Percentiles rank a stretch among this genome's conserved stretches.
Evolutionary conservation across 768 basidiomycete genomes (phyloP).

Genomic region (Wakefieldia striispora): DNA sequence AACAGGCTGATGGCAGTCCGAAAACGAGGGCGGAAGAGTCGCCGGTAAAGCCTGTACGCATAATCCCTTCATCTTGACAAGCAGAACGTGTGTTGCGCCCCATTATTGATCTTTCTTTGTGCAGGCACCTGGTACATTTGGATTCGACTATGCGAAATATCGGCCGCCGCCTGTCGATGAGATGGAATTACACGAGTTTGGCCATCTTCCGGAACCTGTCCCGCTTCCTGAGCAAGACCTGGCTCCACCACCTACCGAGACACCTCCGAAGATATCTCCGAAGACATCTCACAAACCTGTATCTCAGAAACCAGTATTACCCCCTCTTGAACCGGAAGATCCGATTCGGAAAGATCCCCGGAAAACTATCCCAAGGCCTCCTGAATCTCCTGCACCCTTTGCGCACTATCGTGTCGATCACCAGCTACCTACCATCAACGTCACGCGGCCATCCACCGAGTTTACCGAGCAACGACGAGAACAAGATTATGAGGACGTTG

Average conservation of each 20-base stretch:
- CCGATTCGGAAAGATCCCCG: constrained; percentile 26
- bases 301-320: constrained; percentile 2
- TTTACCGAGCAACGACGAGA: constrained; percentile 25
- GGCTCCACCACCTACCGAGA: neutral
- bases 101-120: constrained; percentile 2
- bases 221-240: constrained; percentile 12
- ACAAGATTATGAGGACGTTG: constrained; percentile 45
- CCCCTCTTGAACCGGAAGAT: constrained; percentile 29
- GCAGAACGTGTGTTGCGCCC: neutral
- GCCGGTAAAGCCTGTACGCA: constrained; percentile 57
- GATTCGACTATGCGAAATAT: constrained; percentile 71
- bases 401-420: constrained; percentile 45
- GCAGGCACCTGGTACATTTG: constrained; percentile 83
- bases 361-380: constrained; percentile 24
- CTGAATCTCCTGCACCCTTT: constrained; percentile 62
- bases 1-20: constrained; percentile 66
- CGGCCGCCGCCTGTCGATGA: constrained; percentile 44
- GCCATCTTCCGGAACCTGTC: constrained; percentile 35
- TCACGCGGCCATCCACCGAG: constrained; percentile 31
- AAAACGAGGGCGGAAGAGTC: constrained; percentile 45
- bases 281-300: constrained; percentile 6
- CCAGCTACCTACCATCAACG: constrained; percentile 32
- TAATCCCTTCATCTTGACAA: neutral
- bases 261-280: constrained; percentile 1
- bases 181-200: constrained; percentile 71